phyloP scores from a whole-genome alignment of 2,329 filamentous ascomycete species.

The Aureobasidium sp. region DNA sequence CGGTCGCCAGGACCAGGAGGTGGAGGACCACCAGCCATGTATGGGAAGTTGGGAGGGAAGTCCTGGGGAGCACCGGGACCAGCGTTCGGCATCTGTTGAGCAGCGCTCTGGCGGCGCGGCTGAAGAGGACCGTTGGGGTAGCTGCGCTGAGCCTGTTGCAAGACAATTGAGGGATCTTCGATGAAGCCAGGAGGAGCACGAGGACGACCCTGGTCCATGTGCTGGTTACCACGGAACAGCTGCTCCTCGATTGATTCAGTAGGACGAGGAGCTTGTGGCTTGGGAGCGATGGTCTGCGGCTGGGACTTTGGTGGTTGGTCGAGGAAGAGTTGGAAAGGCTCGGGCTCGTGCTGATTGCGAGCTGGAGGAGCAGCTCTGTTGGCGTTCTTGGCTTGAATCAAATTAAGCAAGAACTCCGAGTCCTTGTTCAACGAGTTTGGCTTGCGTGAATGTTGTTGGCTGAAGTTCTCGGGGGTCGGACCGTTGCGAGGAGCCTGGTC shows the following conservation, averaged over 20 bases:
- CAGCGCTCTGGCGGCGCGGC: slow-evolving; percentile 18
- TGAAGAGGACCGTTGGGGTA: slow-evolving; percentile 20
- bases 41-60: slow-evolving; percentile 11
- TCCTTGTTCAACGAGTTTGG: slow-evolving; percentile 46
- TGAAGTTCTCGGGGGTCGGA: slow-evolving; percentile 16
- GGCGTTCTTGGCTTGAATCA: slow-evolving; percentile 54
- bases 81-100: slow-evolving; percentile 5
- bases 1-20: slow-evolving; percentile 7
- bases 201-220: slow-evolving; percentile 13
- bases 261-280: slow-evolving; percentile 24
- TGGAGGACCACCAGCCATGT: not conserved
- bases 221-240: slow-evolving; percentile 17
- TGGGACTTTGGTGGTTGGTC: slow-evolving; percentile 20
- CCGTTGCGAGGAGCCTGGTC: slow-evolving; percentile 12
- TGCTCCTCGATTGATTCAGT: slow-evolving; percentile 29
- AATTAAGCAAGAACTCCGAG: slow-evolving; percentile 74
- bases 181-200: slow-evolving; percentile 27
- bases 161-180: slow-evolving; percentile 23
- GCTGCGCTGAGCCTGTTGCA: slow-evolving; percentile 24
- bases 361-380: slow-evolving; percentile 28
- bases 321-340: slow-evolving; percentile 29
- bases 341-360: slow-evolving; percentile 23
- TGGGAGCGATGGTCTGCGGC: slow-evolving; percentile 28
- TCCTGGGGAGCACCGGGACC: slow-evolving; percentile 7
- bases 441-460: slow-evolving; percentile 30